These are phyloP conservation scores for Ampelocalamus luodianensis DNA, from an alignment of 176 grass and related monocot species.

Conservation along the genomic window DNA sequence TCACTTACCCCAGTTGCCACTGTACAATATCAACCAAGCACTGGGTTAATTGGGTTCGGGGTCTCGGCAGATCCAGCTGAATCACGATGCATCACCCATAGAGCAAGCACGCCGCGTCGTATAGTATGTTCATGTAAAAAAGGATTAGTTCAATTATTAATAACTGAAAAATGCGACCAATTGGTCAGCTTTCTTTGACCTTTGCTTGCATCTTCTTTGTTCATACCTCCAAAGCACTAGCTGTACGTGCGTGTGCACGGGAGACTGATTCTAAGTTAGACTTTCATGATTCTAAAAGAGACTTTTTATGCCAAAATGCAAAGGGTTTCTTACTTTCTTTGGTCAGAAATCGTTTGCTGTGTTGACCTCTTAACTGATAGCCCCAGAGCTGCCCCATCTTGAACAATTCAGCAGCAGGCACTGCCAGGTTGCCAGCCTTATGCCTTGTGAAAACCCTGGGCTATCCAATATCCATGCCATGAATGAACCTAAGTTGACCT, in stretches of 20 bases:
- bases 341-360: conserved; percentile 43
- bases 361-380: conserved; percentile 39
- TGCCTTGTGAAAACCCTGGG: conserved; percentile 17
- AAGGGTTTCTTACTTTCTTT: conserved; percentile 1
- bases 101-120: neutral
- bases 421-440: conserved; percentile 32
- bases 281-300: conserved; percentile 28
- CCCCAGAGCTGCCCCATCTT: neutral
- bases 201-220: conserved; percentile 23
- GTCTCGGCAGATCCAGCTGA: conserved; percentile 41
- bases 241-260: conserved; percentile 13
- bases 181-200: conserved; percentile 61
- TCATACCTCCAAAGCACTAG: neutral
- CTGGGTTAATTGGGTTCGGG: conserved; percentile 29
- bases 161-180: conserved; percentile 50
- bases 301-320: conserved; percentile 6
- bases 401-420: conserved; percentile 29
- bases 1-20: conserved; percentile 37
- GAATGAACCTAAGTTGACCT: conserved; percentile 56
- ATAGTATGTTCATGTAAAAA: conserved; percentile 43
- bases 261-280: conserved; percentile 50
- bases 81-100: conserved; percentile 9
- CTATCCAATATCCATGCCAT: conserved; percentile 27
- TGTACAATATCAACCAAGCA: conserved; percentile 52
- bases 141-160: conserved; percentile 61